Evolutionary conservation across 2,329 filamentous ascomycete genomes (phyloP).

Genomic region (Aspergillus pseudoviridinutans): DNA sequence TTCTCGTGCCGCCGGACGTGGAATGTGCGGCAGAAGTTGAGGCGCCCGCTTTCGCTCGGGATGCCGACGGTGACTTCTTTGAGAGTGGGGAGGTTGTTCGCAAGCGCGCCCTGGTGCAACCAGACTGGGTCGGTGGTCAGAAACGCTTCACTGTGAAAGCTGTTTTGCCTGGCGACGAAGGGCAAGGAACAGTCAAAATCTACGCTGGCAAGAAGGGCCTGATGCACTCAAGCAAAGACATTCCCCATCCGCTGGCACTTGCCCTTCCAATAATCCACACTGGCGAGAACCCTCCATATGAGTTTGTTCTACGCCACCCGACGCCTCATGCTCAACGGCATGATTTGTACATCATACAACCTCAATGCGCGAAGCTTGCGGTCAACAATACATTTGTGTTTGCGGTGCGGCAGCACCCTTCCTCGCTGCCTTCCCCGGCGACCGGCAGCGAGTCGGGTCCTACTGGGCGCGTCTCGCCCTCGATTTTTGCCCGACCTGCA

Average conservation of each 20-base stretch:
- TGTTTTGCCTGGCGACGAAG: slow-evolving; percentile 85
- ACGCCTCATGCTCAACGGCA: slow-evolving; percentile 97
- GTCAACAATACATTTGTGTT: slow-evolving; percentile 99
- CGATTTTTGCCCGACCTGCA: slow-evolving; percentile 50
- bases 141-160: slow-evolving; percentile 95
- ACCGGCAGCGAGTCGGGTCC: slow-evolving; percentile 29
- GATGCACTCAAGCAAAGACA: slow-evolving; percentile 97
- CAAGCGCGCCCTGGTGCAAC: slow-evolving; percentile 84
- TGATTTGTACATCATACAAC: slow-evolving; percentile 94
- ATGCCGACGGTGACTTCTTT: slow-evolving; percentile 86
- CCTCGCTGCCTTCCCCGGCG: slow-evolving; percentile 48
- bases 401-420: slow-evolving; percentile 86
- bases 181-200: slow-evolving; percentile 79
- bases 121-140: slow-evolving; percentile 80
- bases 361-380: slow-evolving; percentile 82
- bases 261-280: slow-evolving; percentile 85
- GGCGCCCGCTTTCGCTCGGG: slow-evolving; percentile 71
- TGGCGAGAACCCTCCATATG: slow-evolving; percentile 89
- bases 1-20: slow-evolving; percentile 82
- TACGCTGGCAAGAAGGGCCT: slow-evolving; percentile 92
- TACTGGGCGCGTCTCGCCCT: slow-evolving; percentile 48
- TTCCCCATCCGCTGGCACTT: slow-evolving; percentile 86
- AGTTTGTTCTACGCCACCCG: slow-evolving; percentile 88
- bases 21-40: slow-evolving; percentile 93
- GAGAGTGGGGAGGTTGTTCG: slow-evolving; percentile 83